A percentile compares a stretch with the other conserved stretches of the same genome.
phyloP scores from a whole-genome alignment of 371 early-diverging fungal genomes.

The Smittium mucronatum region DNA sequence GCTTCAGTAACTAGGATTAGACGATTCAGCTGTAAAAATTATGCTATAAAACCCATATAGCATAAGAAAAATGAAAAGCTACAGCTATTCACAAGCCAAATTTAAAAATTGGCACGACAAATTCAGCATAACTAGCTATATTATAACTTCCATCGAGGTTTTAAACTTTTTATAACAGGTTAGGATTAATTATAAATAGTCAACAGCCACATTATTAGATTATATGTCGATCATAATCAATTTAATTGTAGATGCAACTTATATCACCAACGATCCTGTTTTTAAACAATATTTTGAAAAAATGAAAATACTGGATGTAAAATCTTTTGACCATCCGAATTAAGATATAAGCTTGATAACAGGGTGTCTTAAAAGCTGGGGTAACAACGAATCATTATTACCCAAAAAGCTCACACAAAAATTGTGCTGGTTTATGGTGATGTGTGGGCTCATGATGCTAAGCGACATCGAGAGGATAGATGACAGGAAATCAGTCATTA shows the following conservation, averaged over 20 bases:
- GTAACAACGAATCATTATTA: background rate
- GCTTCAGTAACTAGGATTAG: background rate
- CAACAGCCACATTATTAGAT: background rate
- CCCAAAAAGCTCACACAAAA: background rate
- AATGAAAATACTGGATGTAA: background rate
- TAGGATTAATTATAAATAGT: background rate
- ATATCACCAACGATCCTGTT: too few species aligned
- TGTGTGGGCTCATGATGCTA: background rate
- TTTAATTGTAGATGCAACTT: background rate
- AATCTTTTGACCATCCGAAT: background rate
- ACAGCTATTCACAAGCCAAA: too few species aligned
- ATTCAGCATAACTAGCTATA: too few species aligned
- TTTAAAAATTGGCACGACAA: too few species aligned
- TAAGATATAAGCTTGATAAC: background rate
- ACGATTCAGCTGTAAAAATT: background rate
- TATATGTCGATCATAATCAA: background rate
- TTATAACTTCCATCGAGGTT: too few species aligned
- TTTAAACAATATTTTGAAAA: too few species aligned
- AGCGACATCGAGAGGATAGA: conserved; percentile 2
- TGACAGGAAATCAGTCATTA: background rate
- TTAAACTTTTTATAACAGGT: too few species aligned
- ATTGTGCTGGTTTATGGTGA: background rate
- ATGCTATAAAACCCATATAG: background rate
- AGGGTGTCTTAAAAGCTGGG: background rate
- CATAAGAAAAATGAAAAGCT: too few species aligned